Base-by-base conservation (phyloP, 2,329 filamentous ascomycete species). In the Aspergillus piperis region DNA sequence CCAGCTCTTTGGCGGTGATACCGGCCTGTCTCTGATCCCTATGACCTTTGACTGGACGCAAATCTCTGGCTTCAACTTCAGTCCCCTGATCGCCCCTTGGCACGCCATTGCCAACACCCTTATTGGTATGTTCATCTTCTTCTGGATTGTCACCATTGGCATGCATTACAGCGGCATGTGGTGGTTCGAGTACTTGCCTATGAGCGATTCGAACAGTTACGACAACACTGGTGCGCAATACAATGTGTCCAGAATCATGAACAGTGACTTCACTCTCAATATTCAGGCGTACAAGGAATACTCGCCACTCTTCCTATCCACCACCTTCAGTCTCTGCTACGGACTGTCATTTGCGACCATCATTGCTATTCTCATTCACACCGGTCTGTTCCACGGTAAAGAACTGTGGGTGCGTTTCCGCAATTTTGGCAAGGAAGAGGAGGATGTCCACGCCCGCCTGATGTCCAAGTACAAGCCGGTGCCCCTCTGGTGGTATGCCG, bases 11-110 rank as follows among this genome's bases (percentile, higher is more conserved):
- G 90, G 90, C 2, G 88, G 87, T 1, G 81, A 80, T 52, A 88
- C 86, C 0, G 89, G 90, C 0, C 64, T 92, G 3, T 89, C 86
- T 0, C 69, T 92, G 27, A 76, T 91, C 6, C 89, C 89, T 1
- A 85, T 92, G 32, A 91, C 88, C 0, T 90, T 92, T 69, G 89
- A 92, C 77, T 91, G 89, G 88, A 88, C 87, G 5, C 87, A 90
- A 66, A 83, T 91, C 55, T 82, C 87, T 3, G 89, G 88, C 50
- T 91, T 85, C 62, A 80, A 89, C 54, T 84, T 85, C 30, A 89
- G 86, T 8, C 89, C 88, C 19, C 75, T 91, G 39, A 88, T 90
- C 53, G 84, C 88, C 2, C 89, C 89, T 5, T 91, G 88, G 86
- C 85, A 88, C 70, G 89, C 88, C 8, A 91, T 91, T 64, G 88